These are phyloP conservation scores for Spirogloea muscicola DNA, from an alignment of 139 green algal species.

Conservation along the genomic window DNA sequence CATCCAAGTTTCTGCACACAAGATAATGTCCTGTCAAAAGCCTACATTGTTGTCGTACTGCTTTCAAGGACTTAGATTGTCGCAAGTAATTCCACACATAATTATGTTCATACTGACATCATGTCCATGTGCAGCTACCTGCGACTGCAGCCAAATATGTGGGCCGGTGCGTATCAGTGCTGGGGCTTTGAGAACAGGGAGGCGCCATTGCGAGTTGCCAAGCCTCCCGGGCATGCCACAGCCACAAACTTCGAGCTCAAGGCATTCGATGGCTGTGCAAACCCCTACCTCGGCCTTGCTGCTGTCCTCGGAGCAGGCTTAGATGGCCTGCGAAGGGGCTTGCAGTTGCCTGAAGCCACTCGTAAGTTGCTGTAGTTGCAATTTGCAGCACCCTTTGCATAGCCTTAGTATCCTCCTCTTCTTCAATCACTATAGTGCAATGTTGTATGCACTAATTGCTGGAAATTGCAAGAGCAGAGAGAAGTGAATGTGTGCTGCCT, in stretches of 20 bases:
- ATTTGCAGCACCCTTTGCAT: no score
- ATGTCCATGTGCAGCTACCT: conserved; percentile 37
- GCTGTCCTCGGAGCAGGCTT: conserved; percentile 60
- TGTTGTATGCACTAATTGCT: no score
- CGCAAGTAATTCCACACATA: no score
- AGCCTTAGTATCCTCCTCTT: no score
- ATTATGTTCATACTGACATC: neutral
- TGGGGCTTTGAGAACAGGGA: conserved; percentile 61
- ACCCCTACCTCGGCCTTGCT: conserved; percentile 63
- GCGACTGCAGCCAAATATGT: conserved; percentile 50
- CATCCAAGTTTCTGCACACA: neutral
- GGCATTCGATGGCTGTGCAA: conserved; percentile 56
- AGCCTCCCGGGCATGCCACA: neutral
- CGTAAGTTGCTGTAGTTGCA: no score
- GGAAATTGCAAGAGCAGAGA: no score
- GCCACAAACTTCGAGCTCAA: conserved; percentile 57
- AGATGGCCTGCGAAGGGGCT: conserved; percentile 30
- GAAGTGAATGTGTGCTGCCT: no score
- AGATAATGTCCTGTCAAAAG: neutral
- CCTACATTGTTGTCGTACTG: neutral
- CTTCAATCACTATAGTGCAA: no score
- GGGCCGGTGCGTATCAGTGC: conserved; percentile 56
- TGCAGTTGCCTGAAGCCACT: no score
- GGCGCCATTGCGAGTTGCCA: conserved; percentile 50
- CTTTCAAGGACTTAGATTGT: neutral